A percentile compares a stretch with the other conserved stretches of the same genome.
These are phyloP conservation scores for Bretschneidera sinensis DNA, from an alignment of 345 rosid species.

Conservation along the genomic window DNA sequence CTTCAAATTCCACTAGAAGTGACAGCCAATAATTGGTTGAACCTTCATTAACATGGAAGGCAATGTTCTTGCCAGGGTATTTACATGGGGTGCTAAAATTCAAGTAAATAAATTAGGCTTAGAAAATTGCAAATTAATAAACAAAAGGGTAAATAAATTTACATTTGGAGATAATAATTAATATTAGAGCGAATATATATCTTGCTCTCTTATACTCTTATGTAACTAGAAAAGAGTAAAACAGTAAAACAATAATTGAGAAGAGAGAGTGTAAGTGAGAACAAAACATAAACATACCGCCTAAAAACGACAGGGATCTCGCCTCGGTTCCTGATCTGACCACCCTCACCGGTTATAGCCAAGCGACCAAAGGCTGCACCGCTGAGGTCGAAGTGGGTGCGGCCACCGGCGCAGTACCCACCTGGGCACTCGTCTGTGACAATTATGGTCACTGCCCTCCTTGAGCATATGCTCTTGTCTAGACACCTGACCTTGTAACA, in stretches of 20 bases:
- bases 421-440: constrained; percentile 89
- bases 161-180: no score
- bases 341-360: constrained; percentile 64
- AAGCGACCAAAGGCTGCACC: constrained; percentile 95
- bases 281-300: constrained; percentile 24
- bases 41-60: constrained; percentile 88
- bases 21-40: constrained; percentile 84
- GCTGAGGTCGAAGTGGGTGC: constrained; percentile 85
- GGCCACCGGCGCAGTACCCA: constrained; percentile 54
- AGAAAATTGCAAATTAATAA: background rate
- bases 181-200: no score
- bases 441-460: constrained; percentile 82
- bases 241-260: background rate
- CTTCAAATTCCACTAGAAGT: constrained; percentile 89
- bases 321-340: constrained; percentile 73
- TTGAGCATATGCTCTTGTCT: constrained; percentile 70
- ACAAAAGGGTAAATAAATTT: background rate
- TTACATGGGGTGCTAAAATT: constrained; percentile 90
- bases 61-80: constrained; percentile 74
- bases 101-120: no score
- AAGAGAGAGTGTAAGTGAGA: no score
- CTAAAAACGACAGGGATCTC: constrained; percentile 54
- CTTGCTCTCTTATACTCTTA: no score
- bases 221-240: background rate
- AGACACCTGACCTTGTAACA: constrained; percentile 82